phyloP scores from a whole-genome alignment of 1,139 yeast species.

The Saccharomyces uvarum region DNA sequence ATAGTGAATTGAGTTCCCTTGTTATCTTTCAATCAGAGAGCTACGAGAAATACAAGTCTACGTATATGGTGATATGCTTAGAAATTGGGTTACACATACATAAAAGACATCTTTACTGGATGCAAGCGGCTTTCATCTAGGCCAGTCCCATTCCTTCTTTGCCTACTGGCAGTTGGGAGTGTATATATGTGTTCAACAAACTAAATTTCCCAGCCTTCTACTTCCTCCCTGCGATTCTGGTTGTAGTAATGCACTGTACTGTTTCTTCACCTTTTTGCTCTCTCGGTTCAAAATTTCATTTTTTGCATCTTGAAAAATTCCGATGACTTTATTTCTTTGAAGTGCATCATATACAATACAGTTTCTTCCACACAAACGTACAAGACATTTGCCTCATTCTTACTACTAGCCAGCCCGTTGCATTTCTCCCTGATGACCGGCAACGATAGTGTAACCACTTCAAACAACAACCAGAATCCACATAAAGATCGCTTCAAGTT shows the following conservation, averaged over 20 bases:
- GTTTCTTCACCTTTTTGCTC: background rate
- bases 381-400: background rate
- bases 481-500: conserved; percentile 22
- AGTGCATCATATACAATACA: background rate
- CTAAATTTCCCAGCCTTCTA: background rate
- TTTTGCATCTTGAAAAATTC: background rate
- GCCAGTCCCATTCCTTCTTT: background rate
- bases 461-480: conserved; percentile 1
- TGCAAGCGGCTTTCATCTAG: background rate
- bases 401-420: background rate
- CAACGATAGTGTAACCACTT: background rate
- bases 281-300: background rate
- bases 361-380: background rate
- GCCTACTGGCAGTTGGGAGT: too few species aligned
- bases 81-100: background rate
- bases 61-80: background rate
- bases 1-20: background rate
- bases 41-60: background rate
- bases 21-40: background rate
- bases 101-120: background rate
- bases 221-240: background rate
- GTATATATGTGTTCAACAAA: too few species aligned
- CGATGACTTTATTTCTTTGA: background rate
- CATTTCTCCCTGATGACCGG: background rate
- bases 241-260: background rate